Conservation (phyloP, 2,329 filamentous ascomycete genomes). For the Pseudogymnoascus verrucosus region DNA sequence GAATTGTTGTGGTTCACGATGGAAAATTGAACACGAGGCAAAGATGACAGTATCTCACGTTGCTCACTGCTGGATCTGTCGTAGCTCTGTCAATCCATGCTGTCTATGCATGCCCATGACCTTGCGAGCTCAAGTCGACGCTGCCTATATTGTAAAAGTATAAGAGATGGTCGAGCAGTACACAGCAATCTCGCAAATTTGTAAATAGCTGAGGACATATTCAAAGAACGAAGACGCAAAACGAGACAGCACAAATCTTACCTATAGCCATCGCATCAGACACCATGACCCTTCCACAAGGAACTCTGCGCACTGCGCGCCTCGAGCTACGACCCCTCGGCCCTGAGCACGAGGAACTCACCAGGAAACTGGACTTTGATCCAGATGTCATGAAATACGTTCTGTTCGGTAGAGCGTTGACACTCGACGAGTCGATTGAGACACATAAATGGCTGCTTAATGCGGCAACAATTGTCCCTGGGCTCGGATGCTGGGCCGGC, state of each 20-base stretch:
- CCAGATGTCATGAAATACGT: conserved; percentile 1
- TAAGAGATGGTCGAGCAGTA: neutral
- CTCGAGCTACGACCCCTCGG: conserved; percentile 2
- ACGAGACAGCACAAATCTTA: neutral
- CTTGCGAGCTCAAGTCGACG: neutral
- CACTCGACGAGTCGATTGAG: neutral
- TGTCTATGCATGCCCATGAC: neutral
- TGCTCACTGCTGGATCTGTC: neutral
- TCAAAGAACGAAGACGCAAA: neutral
- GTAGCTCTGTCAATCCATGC: neutral
- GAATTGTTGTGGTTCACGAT: neutral
- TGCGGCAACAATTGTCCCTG: neutral
- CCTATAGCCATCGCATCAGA: neutral
- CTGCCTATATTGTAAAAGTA: neutral
- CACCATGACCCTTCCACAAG: neutral
- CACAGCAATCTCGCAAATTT: neutral
- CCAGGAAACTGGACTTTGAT: neutral
- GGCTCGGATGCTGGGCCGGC: neutral
- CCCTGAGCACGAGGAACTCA: neutral
- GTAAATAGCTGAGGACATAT: neutral
- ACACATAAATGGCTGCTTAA: conserved; percentile 3
- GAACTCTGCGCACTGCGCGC: neutral
- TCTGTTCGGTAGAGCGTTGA: neutral
- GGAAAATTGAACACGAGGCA: neutral
- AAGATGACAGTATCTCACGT: neutral